These are phyloP conservation scores for Cercospora zeina DNA, from an alignment of 2,329 filamentous ascomycete genomes.

Conservation along the genomic window DNA sequence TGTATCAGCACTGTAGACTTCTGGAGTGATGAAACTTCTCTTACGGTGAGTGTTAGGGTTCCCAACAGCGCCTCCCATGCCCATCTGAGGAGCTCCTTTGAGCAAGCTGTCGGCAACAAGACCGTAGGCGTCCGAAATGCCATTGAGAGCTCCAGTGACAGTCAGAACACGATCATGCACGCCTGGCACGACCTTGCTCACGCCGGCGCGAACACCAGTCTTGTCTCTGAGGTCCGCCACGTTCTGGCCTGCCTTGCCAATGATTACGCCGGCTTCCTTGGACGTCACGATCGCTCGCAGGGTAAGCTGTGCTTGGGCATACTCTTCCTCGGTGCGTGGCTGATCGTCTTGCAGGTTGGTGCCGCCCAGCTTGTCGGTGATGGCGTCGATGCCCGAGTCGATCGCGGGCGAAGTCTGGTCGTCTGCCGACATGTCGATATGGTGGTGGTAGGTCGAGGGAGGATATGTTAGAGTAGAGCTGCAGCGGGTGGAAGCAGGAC, in stretches of 20 bases:
- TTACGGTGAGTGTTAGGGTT: slow-evolving; percentile 93
- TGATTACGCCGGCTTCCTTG: slow-evolving; percentile 98
- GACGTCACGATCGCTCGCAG: slow-evolving; percentile 97
- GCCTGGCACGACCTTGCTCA: slow-evolving; percentile 97
- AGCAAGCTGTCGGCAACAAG: slow-evolving; percentile 88
- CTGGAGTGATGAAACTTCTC: slow-evolving; percentile 42
- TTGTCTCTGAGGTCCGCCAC: slow-evolving; percentile 95
- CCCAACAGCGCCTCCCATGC: slow-evolving; percentile 87
- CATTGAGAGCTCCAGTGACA: slow-evolving; percentile 84
- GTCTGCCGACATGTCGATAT: slow-evolving; percentile 36
- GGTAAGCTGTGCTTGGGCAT: slow-evolving; percentile 87
- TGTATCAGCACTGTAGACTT: slow-evolving; percentile 27
- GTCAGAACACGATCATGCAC: slow-evolving; percentile 97
- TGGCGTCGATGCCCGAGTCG: slow-evolving; percentile 38
- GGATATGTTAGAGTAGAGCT: slow-evolving; percentile 9
- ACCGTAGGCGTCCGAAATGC: slow-evolving; percentile 87
- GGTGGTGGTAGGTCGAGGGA: slow-evolving; percentile 1
- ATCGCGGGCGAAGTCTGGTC: slow-evolving; percentile 31
- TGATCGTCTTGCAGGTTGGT: slow-evolving; percentile 59
- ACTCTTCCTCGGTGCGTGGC: slow-evolving; percentile 95
- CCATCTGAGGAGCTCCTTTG: slow-evolving; percentile 90
- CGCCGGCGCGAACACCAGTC: slow-evolving; percentile 95
- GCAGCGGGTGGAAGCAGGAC: slow-evolving; percentile 14
- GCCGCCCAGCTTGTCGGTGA: slow-evolving; percentile 47
- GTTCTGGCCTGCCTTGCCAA: slow-evolving; percentile 98